Conservation (phyloP, 805 yeast genomes). For the Ogataea henricii region DNA sequence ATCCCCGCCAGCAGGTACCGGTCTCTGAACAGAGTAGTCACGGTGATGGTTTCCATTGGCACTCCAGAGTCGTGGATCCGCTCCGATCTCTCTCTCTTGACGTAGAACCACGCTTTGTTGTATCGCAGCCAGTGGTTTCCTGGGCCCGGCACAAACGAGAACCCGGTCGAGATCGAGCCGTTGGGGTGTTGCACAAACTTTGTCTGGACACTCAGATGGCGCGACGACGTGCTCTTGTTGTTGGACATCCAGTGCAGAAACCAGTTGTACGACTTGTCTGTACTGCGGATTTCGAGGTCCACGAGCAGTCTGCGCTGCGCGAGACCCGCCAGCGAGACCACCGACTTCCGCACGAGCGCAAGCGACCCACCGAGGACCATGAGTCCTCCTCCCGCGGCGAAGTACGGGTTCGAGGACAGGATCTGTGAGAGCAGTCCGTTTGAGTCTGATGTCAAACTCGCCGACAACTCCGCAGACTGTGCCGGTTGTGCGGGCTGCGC, state of each 20-base stretch:
- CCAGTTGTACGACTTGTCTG: conserved; percentile 93
- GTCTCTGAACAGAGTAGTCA: conserved; percentile 87
- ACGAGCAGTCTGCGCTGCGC: conserved; percentile 82
- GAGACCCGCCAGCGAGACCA: conserved; percentile 62
- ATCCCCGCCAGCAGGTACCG: conserved; percentile 63
- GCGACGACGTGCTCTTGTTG: conserved; percentile 68
- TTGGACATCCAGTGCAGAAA: conserved; percentile 95
- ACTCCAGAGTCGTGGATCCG: conserved; percentile 87
- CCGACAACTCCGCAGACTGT: not conserved
- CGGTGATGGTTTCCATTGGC: conserved; percentile 94
- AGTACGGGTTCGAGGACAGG: conserved; percentile 70
- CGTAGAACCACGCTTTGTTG: conserved; percentile 83
- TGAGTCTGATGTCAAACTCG: not conserved
- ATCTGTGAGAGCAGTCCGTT: conserved; percentile 41
- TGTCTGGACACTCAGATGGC: conserved; percentile 91
- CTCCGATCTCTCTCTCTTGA: conserved; percentile 88
- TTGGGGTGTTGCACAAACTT: conserved; percentile 85
- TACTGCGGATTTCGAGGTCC: conserved; percentile 89
- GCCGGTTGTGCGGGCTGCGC: not conserved
- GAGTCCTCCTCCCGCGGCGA: conserved; percentile 97
- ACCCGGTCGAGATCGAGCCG: conserved; percentile 84
- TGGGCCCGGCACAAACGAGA: conserved; percentile 94
- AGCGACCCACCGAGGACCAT: conserved; percentile 93
- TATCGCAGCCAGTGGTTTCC: conserved; percentile 89
- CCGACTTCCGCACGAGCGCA: conserved; percentile 73